phyloP scores from a whole-genome alignment of 2,329 filamentous ascomycete species.

The Talaromyces sp. region DNA sequence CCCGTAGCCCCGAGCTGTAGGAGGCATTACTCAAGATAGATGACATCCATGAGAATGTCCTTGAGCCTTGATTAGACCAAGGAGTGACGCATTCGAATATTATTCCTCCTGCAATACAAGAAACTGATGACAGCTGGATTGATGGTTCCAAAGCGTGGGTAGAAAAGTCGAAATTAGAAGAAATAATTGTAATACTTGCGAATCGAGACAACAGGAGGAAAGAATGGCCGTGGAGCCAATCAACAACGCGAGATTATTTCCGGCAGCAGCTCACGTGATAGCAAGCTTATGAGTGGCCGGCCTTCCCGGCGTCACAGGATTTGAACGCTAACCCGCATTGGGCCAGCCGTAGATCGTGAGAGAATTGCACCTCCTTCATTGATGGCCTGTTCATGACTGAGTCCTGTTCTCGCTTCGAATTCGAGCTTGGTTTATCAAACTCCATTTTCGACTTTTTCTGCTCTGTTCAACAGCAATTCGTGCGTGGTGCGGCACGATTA shows the following conservation, averaged over 20 bases:
- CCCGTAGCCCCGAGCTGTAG: conserved; percentile 35
- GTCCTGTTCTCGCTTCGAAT: conserved; percentile 10
- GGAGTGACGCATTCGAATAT: conserved; percentile 18
- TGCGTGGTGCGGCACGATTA: conserved; percentile 5
- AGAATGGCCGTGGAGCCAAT: conserved; percentile 5
- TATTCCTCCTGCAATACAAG: not conserved
- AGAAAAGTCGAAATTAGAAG: not conserved
- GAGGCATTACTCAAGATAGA: conserved; percentile 38
- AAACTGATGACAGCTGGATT: not conserved
- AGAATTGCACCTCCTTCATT: conserved; percentile 18
- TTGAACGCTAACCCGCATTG: conserved; percentile 13
- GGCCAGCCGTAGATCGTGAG: conserved; percentile 16
- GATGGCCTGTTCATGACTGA: conserved; percentile 6
- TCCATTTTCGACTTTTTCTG: not conserved
- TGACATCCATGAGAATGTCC: conserved; percentile 41
- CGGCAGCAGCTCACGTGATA: not conserved
- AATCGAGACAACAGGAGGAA: not conserved
- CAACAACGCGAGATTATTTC: not conserved
- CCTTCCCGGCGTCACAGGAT: conserved; percentile 11
- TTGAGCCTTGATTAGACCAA: conserved; percentile 19
- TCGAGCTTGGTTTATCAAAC: conserved; percentile 9
- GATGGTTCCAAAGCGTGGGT: not conserved
- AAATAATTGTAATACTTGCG: not conserved
- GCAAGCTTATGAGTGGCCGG: conserved; percentile 4
- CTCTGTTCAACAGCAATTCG: not conserved